Evolutionary conservation across 2,329 filamentous ascomycete species (phyloP), one percentile per base, ranked within the genome.

Genomic region (Fusarium burgessii): DNA sequence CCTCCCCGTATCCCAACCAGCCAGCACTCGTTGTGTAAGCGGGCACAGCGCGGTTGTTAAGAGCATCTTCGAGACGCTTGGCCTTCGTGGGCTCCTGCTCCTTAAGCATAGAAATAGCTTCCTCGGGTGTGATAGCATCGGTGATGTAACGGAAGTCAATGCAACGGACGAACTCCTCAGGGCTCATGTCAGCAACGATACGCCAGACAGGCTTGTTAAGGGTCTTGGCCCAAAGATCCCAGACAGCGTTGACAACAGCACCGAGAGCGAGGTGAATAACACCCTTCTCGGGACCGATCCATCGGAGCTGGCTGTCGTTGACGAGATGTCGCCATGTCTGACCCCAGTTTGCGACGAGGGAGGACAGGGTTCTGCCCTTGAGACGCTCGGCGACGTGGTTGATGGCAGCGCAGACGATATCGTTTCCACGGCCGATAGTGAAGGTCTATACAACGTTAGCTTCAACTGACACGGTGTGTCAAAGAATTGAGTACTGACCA

Each of bases 61-160:
- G 86, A 1, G 93, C 94, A 73, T 97, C 93, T 74, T 88, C 83
- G 27, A 97, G 83, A 58, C 95, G 87, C 77, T 89, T 83, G 38
- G 87, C 84, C 84, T 97, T 97, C 41, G 89, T 91, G 3, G 80
- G 74, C 81, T 93, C 90, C 25, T 87, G 83, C 77, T 88, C 87
- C 74, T 86, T 88, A 46, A 97, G 85, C 78, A 97, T 84, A 25
- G 84, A 85, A 40, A 97, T 79, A 0, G 94, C 94, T 80, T 97
- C 94, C 42, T 93, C 91, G 0, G 93, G 93, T 0, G 94, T 97
- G 72, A 97, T 86, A n/a, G 93, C 94, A 82, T 97, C 94, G 27
- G 93, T 96, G 80, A 97, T 97, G 83, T 98, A 97, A 52, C 94
- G 88, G 85, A 97, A 98, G 83, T 97, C 95, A 79, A 98, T 95